Evolutionary conservation across 192 early-diverging fungal species (phyloP).

Genomic region (Coemansia sp.): DNA sequence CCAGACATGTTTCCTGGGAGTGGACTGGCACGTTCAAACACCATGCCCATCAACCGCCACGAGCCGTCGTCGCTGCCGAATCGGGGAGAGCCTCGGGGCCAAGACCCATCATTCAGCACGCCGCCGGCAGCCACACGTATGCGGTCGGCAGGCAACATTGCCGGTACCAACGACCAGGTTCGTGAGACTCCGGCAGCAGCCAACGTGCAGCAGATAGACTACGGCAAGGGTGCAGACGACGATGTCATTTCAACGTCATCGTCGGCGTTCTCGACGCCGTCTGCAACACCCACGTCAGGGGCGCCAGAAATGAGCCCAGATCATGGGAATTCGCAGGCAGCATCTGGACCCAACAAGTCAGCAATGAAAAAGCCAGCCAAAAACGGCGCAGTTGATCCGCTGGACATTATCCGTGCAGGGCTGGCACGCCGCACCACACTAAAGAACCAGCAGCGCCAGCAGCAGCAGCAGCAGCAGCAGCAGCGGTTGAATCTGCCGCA

Average conservation of each 20-base stretch:
- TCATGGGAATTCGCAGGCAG: neutral
- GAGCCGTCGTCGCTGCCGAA: slow-evolving; percentile 17
- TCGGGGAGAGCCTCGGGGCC: slow-evolving; percentile 10
- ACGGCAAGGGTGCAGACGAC: slow-evolving; percentile 1
- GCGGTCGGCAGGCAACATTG: slow-evolving; percentile 12
- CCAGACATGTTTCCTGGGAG: slow-evolving; percentile 20
- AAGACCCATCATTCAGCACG: slow-evolving; percentile 11
- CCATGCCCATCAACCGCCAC: slow-evolving; percentile 36
- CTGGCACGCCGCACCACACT: slow-evolving; percentile 46
- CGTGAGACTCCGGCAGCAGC: neutral
- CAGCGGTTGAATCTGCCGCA: slow-evolving; percentile 20
- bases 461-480: slow-evolving; percentile 7
- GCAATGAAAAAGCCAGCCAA: slow-evolving; percentile 35
- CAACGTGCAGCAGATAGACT: slow-evolving; percentile 1
- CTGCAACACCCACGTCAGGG: slow-evolving; percentile 13
- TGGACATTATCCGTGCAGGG: slow-evolving; percentile 51
- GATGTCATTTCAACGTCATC: slow-evolving; percentile 6
- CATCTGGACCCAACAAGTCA: slow-evolving; percentile 16
- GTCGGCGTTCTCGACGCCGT: slow-evolving; percentile 14
- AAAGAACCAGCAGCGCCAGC: slow-evolving; percentile 43
- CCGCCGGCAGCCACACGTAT: slow-evolving; percentile 16
- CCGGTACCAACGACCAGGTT: slow-evolving; percentile 1
- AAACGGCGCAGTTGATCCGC: slow-evolving; percentile 33
- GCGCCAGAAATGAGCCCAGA: slow-evolving; percentile 10
- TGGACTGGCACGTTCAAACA: slow-evolving; percentile 48